Base-by-base conservation (phyloP, 2,329 filamentous ascomycete species). In the Dactylellina sp. region DNA sequence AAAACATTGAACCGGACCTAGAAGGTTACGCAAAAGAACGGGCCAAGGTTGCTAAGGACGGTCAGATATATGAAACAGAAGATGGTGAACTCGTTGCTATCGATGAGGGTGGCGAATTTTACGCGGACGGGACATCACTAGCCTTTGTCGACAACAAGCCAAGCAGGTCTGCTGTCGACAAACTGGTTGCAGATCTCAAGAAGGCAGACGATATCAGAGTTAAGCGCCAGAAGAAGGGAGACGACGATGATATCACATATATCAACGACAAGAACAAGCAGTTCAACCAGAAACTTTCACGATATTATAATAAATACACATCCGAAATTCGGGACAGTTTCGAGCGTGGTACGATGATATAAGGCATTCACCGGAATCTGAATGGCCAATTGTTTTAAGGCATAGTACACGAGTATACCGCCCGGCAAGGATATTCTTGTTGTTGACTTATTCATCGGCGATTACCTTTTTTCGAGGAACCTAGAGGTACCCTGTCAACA, bases 201-300 rank as follows among this genome's bases (percentile, higher is more conserved):
- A 93, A 94, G 83, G 92, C 93, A 0, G 95, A 99, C 82, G 93
- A 96, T 78, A 86, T 89, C 59, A 86, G 93, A 57, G 80, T 96
- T 79, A 96, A 93, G 86, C 96, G 96, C 84, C 86, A 93, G 78
- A 89, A 87, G 80, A 87, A 89, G 80, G 90, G 89, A 75, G 93
- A 96, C 76, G 91, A 93, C 52, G 90, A 88, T 25, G 95, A 99
- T 82, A 91, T 98, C 78, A 98, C 94, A 6, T 98, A 97, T 83
- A 99, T 99, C 87, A 99, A 99, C 83, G 93, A 97, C 83, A 97
- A 99, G 89, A 99, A 99, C 86, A 98, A 98, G 86, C 93, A 97
- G 85, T 99, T 99, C 85, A 99, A 99, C 88, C 89, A 96, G 84
- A 98, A 99, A 84, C 84, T 99, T 81, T 86, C 90, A 61, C 86